Percentiles rank a stretch among this genome's conserved stretches.
phyloP scores from a whole-genome alignment of 176 grass and related monocot species.

The Tillandsia fasciculata region DNA sequence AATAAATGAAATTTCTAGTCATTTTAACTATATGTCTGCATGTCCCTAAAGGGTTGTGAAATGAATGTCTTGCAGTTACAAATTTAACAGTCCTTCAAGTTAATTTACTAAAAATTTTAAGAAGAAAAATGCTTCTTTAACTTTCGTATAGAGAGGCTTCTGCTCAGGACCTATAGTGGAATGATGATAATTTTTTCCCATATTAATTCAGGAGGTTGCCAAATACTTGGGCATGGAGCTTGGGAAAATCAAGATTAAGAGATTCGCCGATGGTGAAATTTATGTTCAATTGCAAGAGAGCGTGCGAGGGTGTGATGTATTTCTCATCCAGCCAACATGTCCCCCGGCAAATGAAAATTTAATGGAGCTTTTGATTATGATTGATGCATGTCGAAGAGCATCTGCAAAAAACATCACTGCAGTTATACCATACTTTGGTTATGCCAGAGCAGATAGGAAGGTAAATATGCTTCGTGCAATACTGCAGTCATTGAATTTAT shows the following conservation, averaged over 20 bases:
- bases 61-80: background rate
- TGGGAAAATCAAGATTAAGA: constrained; percentile 60
- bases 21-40: no score
- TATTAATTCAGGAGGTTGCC: constrained; percentile 39
- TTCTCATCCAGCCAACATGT: constrained; percentile 69
- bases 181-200: background rate
- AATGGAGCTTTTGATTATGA: constrained; percentile 79
- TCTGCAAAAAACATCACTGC: constrained; percentile 78
- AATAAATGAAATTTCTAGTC: no score
- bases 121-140: background rate
- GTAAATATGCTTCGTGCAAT: constrained; percentile 3
- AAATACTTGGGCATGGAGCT: constrained; percentile 59
- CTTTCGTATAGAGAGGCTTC: background rate
- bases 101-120: background rate
- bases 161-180: background rate
- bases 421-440: constrained; percentile 75
- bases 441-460: constrained; percentile 67
- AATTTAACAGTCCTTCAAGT: background rate
- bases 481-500: background rate
- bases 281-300: constrained; percentile 86
- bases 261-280: constrained; percentile 68
- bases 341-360: constrained; percentile 83
- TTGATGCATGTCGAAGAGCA: constrained; percentile 73
- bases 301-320: constrained; percentile 71
- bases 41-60: background rate